phyloP scores from a whole-genome alignment of 2,329 filamentous ascomycete species.

The Neoarthrinium moseri region DNA sequence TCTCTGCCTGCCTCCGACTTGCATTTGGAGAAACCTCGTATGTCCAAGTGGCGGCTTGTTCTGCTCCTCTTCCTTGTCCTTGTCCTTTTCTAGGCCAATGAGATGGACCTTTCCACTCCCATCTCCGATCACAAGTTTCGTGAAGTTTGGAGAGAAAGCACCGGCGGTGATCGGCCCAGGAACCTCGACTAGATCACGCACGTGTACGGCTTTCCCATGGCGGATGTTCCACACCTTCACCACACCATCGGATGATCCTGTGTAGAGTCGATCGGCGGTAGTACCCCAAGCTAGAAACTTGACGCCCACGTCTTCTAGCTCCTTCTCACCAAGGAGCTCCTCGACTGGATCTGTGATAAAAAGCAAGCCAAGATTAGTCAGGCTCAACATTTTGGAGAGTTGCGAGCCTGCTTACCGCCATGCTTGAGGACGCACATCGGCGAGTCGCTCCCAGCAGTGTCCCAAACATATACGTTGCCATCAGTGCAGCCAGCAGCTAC shows the following conservation, averaged over 20 bases:
- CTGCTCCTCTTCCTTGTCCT: slow-evolving; percentile 31
- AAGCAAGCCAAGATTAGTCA: too few species aligned
- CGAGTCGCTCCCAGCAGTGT: slow-evolving; percentile 53
- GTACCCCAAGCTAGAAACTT: slow-evolving; percentile 64
- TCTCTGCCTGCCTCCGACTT: slow-evolving; percentile 27
- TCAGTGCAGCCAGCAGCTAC: slow-evolving; percentile 62
- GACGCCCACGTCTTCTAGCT: slow-evolving; percentile 59
- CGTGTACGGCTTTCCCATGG: slow-evolving; percentile 37
- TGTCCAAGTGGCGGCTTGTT: too few species aligned
- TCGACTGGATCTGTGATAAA: slow-evolving; percentile 25
- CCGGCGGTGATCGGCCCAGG: slow-evolving; percentile 58
- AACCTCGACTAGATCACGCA: slow-evolving; percentile 53
- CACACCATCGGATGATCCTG: slow-evolving; percentile 61
- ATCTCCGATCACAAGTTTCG: slow-evolving; percentile 58
- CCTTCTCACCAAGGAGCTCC: slow-evolving; percentile 42
- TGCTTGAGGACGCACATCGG: slow-evolving; percentile 57
- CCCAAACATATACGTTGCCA: slow-evolving; percentile 63
- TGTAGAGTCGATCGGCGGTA: slow-evolving; percentile 58
- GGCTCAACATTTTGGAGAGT: slow-evolving; percentile 7
- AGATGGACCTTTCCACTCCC: slow-evolving; percentile 60
- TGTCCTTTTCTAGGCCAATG: slow-evolving; percentile 45
- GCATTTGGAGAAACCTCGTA: slow-evolving; percentile 32
- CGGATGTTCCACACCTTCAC: slow-evolving; percentile 64
- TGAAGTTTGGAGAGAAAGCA: slow-evolving; percentile 55
- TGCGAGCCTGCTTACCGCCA: slow-evolving; percentile 34